Base-by-base conservation (phyloP, 2,329 filamentous ascomycete genomes). In the Fusarium subglutinans region DNA sequence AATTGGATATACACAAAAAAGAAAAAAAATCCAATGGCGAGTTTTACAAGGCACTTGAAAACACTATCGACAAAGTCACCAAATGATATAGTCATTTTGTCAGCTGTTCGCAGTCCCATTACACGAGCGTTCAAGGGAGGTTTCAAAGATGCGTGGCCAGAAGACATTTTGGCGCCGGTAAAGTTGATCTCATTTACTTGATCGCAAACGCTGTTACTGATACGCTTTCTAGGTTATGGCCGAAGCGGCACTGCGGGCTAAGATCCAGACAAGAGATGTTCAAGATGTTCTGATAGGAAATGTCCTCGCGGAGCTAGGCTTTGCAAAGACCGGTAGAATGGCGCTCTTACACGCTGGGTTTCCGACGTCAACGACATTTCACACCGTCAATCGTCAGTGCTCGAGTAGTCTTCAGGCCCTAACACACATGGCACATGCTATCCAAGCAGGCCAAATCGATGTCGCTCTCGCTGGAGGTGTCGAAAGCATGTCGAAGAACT, bases 401-500 rank as follows among this genome's bases (percentile, higher is more conserved):
- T 90, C 91, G n/a, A 94, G 90, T 8, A 92, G 92, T 6, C 87
- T 98, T 53, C 92, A 93, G 74, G 91, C 92, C 20, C 91, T 98
- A 58, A 92, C 94, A 0, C 85, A 87, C n/a, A 86, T 97, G 12
- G 92, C 93, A 5, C 90, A 93, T 68, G 87, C 91, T 63, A 96
- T 98, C 76, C 88, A 90, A n/a, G 86, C 88, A 0, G 94, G 93
- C 3, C 88, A 89, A 73, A 92, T 96, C 60, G 88, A 90, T 71
- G 86, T 88, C 1, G 95, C 93, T 65, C 89, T 98, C 69, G 95
- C 91, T 11, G 95, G 93, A 5, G 95, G 95, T 35, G 97, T 96
- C 92, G 95, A 98, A 87, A 95, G 92, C 84, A 98, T 98, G 95
- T 97, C 94, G 71, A 85, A 92, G 73, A 97, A 97, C 84, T 98